Evolutionary conservation across 352 stramenopile species (phyloP), one percentile per base, ranked within the genome.

Genomic region (Globisporangium canariense): DNA sequence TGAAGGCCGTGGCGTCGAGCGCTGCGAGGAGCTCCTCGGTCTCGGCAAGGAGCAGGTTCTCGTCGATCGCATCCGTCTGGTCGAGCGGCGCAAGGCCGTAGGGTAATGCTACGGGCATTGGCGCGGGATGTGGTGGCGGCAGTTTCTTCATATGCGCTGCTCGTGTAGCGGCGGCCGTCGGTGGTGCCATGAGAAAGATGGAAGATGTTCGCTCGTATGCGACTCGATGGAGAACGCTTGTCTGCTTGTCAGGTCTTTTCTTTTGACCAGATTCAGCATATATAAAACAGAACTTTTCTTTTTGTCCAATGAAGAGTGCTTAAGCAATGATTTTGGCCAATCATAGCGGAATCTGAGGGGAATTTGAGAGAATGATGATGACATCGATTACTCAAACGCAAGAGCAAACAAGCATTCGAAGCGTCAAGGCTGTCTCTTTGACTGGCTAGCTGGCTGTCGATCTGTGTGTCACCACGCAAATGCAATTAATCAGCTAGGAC

Each of bases 1-100:
- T 40, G 56, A 68, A 64, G 16, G 63, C 57, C 34, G 63, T 64
- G 25, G 63, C 63, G 41, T 68, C 63, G 28, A 64, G 40, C 49
- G 63, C 63, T 9, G 52, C 57, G 20, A 68, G 63, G 13, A 68
- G 56, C 56, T 64, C 63, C 63, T 68, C 57, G 3, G 57, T 68
- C 41, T 68, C 63, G 0, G 57, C 55, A 6, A 68, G 25, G 38
- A 67, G 45, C 43, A 67, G 43, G 63, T 68, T 68, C 57, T 68
- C 63, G 56, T 68, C 57, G 40, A 68, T 60, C 5, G 28, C 20
- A 7, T 64, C 63, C 8, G 20, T 18, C 2, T 34, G 16, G 7
- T 30, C 54, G 4, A 46, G 14, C 46, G 47, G 7, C 50, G 13
- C 28, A 5, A 25, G 50, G 13, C 25, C 14, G 34, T 56, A 56